A percentile compares a stretch with the other conserved stretches of the same genome.
These are phyloP conservation scores for Combretum micranthum DNA, from an alignment of 345 rosid species.

Conservation along the genomic window DNA sequence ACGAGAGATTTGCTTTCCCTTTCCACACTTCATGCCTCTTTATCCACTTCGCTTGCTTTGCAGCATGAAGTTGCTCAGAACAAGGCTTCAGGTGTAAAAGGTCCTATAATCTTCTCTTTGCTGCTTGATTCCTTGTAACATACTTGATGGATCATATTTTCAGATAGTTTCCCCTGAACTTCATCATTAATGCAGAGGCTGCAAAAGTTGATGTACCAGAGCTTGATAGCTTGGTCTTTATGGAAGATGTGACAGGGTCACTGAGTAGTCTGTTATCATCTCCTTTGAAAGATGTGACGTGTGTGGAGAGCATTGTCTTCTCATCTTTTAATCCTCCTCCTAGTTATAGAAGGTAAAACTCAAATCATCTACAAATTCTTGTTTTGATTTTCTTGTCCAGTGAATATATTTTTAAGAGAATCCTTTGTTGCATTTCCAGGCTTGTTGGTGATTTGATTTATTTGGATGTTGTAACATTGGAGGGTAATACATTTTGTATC, in stretches of 20 bases:
- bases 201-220: slow-evolving; percentile 62
- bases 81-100: slow-evolving; percentile 55
- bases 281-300: slow-evolving; percentile 62
- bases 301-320: slow-evolving; percentile 80
- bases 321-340: slow-evolving; percentile 99
- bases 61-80: slow-evolving; percentile 58
- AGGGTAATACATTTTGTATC: slow-evolving; percentile 73
- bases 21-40: slow-evolving; percentile 78
- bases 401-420: neutral
- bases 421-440: slow-evolving; percentile 32
- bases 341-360: slow-evolving; percentile 67
- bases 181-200: slow-evolving; percentile 40
- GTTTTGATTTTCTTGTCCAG: neutral
- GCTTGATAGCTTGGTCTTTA: slow-evolving; percentile 86
- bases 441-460: slow-evolving; percentile 94
- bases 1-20: slow-evolving; percentile 89
- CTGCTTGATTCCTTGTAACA: neutral
- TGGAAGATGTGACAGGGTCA: slow-evolving; percentile 90
- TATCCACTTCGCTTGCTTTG: slow-evolving; percentile 91
- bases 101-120: slow-evolving; percentile 13
- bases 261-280: slow-evolving; percentile 55
- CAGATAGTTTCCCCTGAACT: neutral
- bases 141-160: neutral
- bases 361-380: neutral
- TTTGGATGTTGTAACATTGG: slow-evolving; percentile 81